Percentiles rank a stretch among this genome's conserved stretches.
phyloP scores from a whole-genome alignment of 2,329 filamentous ascomycete genomes.

The Fusarium solani-melongenae region DNA sequence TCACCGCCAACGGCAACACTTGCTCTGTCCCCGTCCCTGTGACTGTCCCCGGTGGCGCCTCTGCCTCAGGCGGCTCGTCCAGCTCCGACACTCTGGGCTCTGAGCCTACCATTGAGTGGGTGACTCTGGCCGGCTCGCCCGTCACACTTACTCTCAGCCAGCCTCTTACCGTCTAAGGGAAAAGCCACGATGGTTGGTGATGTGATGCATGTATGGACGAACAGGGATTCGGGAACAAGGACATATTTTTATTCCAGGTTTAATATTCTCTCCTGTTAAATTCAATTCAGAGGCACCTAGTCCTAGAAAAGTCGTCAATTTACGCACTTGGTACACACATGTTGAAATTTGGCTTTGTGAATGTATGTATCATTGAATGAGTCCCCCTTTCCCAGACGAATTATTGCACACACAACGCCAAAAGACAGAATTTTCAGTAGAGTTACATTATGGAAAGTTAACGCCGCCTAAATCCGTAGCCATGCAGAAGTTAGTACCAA shows the following conservation, averaged over 20 bases:
- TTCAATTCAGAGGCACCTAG: background rate
- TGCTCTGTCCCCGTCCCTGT: slow-evolving; percentile 24
- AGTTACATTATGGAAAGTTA: background rate
- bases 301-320: background rate
- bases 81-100: slow-evolving; percentile 13
- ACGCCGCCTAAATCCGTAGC: background rate
- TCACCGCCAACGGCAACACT: slow-evolving; percentile 18
- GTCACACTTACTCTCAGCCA: slow-evolving; percentile 5
- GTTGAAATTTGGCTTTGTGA: background rate
- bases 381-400: background rate
- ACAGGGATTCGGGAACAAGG: background rate
- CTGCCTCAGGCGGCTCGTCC: background rate
- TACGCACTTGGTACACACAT: background rate
- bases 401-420: background rate
- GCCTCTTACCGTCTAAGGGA: background rate
- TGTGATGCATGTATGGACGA: background rate
- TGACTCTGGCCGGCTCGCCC: slow-evolving; percentile 18
- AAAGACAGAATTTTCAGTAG: background rate
- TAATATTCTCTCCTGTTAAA: background rate
- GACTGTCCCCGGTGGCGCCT: slow-evolving; percentile 18
- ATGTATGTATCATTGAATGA: background rate
- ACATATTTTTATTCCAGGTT: background rate
- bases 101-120: slow-evolving; percentile 33
- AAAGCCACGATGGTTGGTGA: background rate
- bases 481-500: background rate